Conservation (phyloP, 1,284 basidiomycete species). For the Pseudozyma sp. region DNA sequence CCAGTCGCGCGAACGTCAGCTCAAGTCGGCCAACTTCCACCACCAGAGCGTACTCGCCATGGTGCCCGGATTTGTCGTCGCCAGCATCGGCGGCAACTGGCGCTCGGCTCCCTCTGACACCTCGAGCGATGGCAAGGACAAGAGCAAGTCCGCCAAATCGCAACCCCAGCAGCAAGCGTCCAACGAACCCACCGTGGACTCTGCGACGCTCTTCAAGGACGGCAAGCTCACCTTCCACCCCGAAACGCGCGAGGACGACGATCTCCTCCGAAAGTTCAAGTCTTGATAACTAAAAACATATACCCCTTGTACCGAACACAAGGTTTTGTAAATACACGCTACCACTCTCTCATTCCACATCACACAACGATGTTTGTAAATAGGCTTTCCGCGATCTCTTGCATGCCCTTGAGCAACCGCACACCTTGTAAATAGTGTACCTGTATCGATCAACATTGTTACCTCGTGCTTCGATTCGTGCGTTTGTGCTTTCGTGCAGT, state of each 20-base stretch:
- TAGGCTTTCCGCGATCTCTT: background rate
- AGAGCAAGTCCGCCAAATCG: conserved; percentile 9
- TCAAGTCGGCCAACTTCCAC: conserved; percentile 66
- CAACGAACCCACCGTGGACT: conserved; percentile 35
- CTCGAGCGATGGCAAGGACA: conserved; percentile 1
- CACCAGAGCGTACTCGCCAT: conserved; percentile 80
- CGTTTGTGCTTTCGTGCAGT: no score
- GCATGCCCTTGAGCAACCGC: no score
- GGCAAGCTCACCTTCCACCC: conserved; percentile 88
- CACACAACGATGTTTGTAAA: conserved; percentile 1
- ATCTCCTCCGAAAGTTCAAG: conserved; percentile 29
- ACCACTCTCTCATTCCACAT: background rate
- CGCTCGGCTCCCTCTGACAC: conserved; percentile 72
- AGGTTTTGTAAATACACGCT: background rate
- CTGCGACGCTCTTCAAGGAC: conserved; percentile 58
- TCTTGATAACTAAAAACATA: no score
- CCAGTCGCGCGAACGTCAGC: conserved; percentile 60
- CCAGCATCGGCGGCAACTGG: conserved; percentile 63
- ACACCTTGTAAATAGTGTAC: conserved; percentile 21
- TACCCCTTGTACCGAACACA: conserved; percentile 4
- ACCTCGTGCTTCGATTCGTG: no score
- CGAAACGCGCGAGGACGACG: conserved; percentile 74
- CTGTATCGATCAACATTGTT: background rate
- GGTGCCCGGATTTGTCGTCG: conserved; percentile 63
- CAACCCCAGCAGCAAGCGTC: background rate